These are phyloP conservation scores for Zhuliangozyma blackwelliae DNA, from an alignment of 1,139 yeast species.

Conservation along the genomic window DNA sequence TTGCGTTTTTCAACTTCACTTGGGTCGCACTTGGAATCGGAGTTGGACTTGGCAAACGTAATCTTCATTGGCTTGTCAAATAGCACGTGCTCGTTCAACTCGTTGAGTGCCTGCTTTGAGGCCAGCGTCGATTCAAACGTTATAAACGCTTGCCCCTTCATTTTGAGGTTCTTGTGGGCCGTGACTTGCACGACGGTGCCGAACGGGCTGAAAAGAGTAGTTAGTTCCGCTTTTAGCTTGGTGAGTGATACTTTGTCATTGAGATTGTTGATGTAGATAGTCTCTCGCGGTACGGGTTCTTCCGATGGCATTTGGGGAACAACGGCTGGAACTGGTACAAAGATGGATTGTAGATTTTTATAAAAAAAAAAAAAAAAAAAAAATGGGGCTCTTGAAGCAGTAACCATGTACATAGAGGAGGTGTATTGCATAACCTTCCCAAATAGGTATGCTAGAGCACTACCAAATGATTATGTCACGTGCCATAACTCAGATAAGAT, in stretches of 20 bases:
- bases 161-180: slow-evolving; percentile 56
- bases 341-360: background rate
- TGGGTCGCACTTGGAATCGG: slow-evolving; percentile 35
- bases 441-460: too few species aligned
- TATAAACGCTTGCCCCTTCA: slow-evolving; percentile 87
- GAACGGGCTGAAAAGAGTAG: slow-evolving; percentile 37
- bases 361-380: background rate
- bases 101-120: slow-evolving; percentile 49
- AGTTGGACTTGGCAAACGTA: slow-evolving; percentile 38
- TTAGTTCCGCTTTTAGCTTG: slow-evolving; percentile 45
- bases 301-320: background rate
- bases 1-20: slow-evolving; percentile 14
- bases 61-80: slow-evolving; percentile 54
- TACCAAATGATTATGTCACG: too few species aligned
- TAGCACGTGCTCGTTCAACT: slow-evolving; percentile 39
- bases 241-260: slow-evolving; percentile 63
- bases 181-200: slow-evolving; percentile 52
- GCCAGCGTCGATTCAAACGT: slow-evolving; percentile 45
- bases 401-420: too few species aligned
- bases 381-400: too few species aligned
- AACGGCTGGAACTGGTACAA: background rate
- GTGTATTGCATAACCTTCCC: too few species aligned
- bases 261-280: slow-evolving; percentile 62
- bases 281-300: slow-evolving; percentile 18
- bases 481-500: too few species aligned